Base-by-base conservation (phyloP, 179 eudicot species). In the Carnegiea gigantea region DNA sequence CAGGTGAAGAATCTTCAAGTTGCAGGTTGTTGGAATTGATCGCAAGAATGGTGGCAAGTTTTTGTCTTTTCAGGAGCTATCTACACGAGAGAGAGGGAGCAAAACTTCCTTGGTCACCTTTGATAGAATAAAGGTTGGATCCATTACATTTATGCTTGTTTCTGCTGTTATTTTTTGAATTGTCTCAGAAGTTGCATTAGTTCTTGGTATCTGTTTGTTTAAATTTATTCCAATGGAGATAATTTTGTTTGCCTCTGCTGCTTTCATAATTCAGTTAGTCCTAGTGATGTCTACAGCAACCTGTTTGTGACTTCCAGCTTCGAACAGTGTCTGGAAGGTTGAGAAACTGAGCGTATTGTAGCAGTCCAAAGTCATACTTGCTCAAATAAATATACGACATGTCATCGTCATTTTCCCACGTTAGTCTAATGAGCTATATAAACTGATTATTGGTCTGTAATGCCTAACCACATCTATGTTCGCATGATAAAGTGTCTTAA, bases 1-100 rank as follows among this genome's bases (percentile, higher is more conserved):
- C 46, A 60, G 67, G 65, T 73, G 65, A 80, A 73, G 59, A 53
- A 72, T 57, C 28, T 81, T 76, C 33, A 82, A 76, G 76, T 83
- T 84, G 84, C 88, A 97, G 98, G 98, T 92, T 78, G 98, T 95
- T 82, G 99, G 95, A 54, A 89, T 97, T 85, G 95, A 97, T 86
- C 92, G 98, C 82, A 90, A 86, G 82, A 90, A 92, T 80, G 92
- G 89, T 68, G 26, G 81, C 88, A 95, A 91, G 85, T 92, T 95
- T 81, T 85, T 92, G 83, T 93, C 99, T 76, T 95, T 97, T 84
- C 98, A 95, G 89, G 97, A 95, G 75, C 87, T 97, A 57, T 92
- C 98, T 87, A 87, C 98, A 26, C 89, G 98, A 70, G 98, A 95
- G 86, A 95, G 97, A 91, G 98, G 99, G 70, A 83, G 93, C 81